These are phyloP conservation scores for Cydonia oblonga DNA, from an alignment of 331 rosid species.

Conservation along the genomic window DNA sequence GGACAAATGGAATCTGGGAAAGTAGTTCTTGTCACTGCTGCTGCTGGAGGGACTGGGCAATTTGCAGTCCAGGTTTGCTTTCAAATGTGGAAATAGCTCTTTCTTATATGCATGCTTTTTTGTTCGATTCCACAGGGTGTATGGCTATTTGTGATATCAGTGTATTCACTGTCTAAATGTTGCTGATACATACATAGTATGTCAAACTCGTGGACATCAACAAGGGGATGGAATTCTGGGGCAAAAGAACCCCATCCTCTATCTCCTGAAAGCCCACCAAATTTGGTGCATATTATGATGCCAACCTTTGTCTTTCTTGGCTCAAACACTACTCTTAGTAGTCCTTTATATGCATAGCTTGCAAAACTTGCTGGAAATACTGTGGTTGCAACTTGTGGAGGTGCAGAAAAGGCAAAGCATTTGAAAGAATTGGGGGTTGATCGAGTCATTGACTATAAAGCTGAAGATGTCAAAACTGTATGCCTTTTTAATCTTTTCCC, in stretches of 20 bases:
- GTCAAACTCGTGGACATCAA: background rate
- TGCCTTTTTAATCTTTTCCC: constrained; percentile 4
- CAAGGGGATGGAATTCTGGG: background rate
- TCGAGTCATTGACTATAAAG: constrained; percentile 80
- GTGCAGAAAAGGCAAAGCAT: constrained; percentile 69
- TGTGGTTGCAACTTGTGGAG: constrained; percentile 97
- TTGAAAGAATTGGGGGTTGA: constrained; percentile 83
- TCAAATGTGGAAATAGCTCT: background rate
- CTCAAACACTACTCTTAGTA: background rate
- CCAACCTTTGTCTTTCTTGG: background rate
- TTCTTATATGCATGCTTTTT: background rate
- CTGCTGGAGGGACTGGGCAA: constrained; percentile 99
- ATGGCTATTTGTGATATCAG: background rate
- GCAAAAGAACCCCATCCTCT: background rate
- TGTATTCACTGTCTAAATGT: background rate
- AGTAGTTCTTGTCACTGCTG: constrained; percentile 90
- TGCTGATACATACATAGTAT: background rate
- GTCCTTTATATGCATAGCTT: constrained; percentile 41
- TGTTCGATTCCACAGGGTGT: background rate
- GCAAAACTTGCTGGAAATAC: constrained; percentile 86
- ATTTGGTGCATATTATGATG: background rate
- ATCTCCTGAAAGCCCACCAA: background rate
- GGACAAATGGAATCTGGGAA: constrained; percentile 87
- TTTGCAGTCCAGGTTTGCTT: constrained; percentile 84
- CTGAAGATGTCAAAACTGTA: constrained; percentile 86